A percentile compares a stretch with the other conserved stretches of the same genome.
Evolutionary conservation across 108 stramenopile genomes (phyloP).

Genomic region (Parmales sp.): DNA sequence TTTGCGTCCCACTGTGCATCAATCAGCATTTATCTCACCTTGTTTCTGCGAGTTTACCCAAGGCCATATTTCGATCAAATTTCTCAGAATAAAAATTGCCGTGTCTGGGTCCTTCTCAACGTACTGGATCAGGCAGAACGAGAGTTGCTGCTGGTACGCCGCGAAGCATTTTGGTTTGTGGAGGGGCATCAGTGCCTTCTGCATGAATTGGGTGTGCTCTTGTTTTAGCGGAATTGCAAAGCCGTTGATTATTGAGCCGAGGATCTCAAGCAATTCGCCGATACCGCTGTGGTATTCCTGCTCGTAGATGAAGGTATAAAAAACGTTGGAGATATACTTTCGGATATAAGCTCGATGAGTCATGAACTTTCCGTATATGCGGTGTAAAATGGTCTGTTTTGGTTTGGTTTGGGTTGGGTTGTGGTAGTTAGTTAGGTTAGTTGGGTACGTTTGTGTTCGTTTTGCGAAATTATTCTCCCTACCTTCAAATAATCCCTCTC

Average conservation of each 20-base stretch:
- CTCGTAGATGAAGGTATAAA: constrained; percentile 94
- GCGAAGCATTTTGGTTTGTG: constrained; percentile 96
- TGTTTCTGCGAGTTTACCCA: constrained; percentile 88
- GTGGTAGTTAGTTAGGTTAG: too few relatives aligned
- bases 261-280: constrained; percentile 94
- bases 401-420: too few relatives aligned
- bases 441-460: too few relatives aligned
- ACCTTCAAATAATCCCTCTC: constrained; percentile 99
- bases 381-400: constrained; percentile 95
- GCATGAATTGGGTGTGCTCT: constrained; percentile 93
- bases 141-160: constrained; percentile 96
- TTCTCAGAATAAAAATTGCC: constrained; percentile 87
- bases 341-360: constrained; percentile 93
- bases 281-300: constrained; percentile 95
- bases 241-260: constrained; percentile 96
- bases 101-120: constrained; percentile 99
- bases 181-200: constrained; percentile 81
- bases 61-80: constrained; percentile 95
- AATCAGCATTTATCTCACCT: too few relatives aligned
- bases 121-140: constrained; percentile 99
- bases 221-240: constrained; percentile 93
- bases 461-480: too few relatives aligned
- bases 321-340: constrained; percentile 88
- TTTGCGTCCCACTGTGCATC: neutral
- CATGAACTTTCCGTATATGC: constrained; percentile 99